Evolutionary conservation across 108 stramenopile species (phyloP).

Genomic region (Pseudonitzschia pungens): DNA sequence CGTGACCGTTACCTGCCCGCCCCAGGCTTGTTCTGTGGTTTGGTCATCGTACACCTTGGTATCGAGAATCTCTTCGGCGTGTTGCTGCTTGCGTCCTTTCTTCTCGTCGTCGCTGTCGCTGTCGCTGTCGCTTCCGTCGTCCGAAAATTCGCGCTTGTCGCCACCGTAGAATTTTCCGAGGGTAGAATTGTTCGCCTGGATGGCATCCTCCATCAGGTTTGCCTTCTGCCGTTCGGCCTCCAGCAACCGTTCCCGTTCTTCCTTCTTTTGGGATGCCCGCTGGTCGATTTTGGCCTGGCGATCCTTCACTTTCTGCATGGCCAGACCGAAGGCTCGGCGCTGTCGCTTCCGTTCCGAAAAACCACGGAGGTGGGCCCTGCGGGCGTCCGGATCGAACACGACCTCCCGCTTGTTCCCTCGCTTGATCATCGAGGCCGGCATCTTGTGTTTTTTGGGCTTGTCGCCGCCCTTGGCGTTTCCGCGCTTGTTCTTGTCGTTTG

Average conservation of each 20-base stretch:
- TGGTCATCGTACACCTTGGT: slow-evolving; percentile 63
- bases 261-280: slow-evolving; percentile 56
- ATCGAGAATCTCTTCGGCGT: slow-evolving; percentile 19
- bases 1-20: slow-evolving; percentile 77
- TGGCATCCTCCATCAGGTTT: slow-evolving; percentile 30
- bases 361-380: slow-evolving; percentile 66
- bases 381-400: slow-evolving; percentile 74
- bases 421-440: slow-evolving; percentile 6
- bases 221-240: slow-evolving; percentile 70
- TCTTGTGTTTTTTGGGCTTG: background rate
- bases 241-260: slow-evolving; percentile 58
- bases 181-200: slow-evolving; percentile 3
- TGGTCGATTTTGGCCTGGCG: slow-evolving; percentile 71
- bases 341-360: slow-evolving; percentile 75
- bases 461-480: background rate
- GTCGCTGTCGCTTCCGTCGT: slow-evolving; percentile 1
- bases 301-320: slow-evolving; percentile 92
- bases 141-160: slow-evolving; percentile 5
- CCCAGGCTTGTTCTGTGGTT: slow-evolving; percentile 58
- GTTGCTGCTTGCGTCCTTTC: slow-evolving; percentile 9
- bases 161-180: background rate
- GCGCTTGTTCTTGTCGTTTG: background rate
- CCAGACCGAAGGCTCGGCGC: slow-evolving; percentile 82
- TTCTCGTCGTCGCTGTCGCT: slow-evolving; percentile 6
- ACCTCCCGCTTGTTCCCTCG: slow-evolving; percentile 53